Percentiles rank a stretch among this genome's conserved stretches.
Evolutionary conservation across 1,284 basidiomycete species (phyloP).

Genomic region (Peniophora sp.): DNA sequence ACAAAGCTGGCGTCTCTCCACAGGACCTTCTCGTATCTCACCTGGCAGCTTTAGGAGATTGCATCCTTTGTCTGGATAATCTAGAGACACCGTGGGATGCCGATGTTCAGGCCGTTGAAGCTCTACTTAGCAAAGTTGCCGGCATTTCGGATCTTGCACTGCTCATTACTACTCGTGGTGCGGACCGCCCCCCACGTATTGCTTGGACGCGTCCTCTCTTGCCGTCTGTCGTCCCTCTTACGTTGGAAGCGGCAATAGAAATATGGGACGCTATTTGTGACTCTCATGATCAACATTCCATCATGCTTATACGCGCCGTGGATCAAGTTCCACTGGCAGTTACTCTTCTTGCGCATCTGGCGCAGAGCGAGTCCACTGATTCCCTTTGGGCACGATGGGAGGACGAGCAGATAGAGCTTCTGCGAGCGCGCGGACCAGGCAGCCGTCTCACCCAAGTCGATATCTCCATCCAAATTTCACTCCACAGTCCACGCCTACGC

Average conservation of each 20-base stretch:
- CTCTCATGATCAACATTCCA: background rate
- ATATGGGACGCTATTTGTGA: background rate
- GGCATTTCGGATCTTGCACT: background rate
- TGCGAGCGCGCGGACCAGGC: background rate
- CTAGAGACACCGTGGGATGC: conserved; percentile 24
- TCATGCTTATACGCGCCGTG: background rate
- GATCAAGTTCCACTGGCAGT: conserved; percentile 3
- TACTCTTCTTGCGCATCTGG: background rate
- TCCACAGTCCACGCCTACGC: background rate
- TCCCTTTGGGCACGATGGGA: background rate
- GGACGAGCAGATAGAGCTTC: background rate
- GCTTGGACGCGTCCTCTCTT: background rate
- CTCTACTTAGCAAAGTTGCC: background rate
- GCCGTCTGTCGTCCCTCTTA: background rate
- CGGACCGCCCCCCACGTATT: background rate
- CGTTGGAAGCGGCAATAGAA: background rate
- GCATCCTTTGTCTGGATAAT: conserved; percentile 23
- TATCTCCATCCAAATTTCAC: background rate
- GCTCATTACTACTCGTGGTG: conserved; percentile 1
- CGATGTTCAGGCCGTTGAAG: background rate
- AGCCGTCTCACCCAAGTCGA: background rate
- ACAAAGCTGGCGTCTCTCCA: background rate
- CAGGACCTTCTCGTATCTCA: conserved; percentile 5
- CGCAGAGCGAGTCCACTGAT: background rate
- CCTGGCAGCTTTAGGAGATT: conserved; percentile 9